A percentile compares a stretch with the other conserved stretches of the same genome.
These are phyloP conservation scores for Pythium folliculosum DNA, from an alignment of 352 stramenopile species.

Conservation along the genomic window DNA sequence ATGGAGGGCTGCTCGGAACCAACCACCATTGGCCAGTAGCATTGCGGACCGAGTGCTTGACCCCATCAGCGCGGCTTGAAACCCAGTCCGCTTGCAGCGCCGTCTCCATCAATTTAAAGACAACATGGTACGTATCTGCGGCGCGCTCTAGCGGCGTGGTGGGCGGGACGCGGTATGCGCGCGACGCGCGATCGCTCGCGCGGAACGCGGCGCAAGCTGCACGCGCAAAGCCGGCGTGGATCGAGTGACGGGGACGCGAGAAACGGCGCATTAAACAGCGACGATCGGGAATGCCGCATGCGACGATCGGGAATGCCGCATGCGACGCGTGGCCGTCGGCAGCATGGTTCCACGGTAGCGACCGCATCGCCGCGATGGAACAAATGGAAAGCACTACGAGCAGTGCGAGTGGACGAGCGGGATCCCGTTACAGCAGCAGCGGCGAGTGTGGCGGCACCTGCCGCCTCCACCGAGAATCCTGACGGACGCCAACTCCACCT, in stretches of 20 bases:
- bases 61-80: constrained; percentile 8
- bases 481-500: background rate
- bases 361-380: too few species aligned
- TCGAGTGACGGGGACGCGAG: background rate
- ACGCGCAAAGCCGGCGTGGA: background rate
- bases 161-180: constrained; percentile 1
- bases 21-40: constrained; percentile 45
- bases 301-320: too few species aligned
- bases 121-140: constrained; percentile 75
- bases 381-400: too few species aligned
- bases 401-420: too few species aligned
- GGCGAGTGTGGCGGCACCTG: too few species aligned
- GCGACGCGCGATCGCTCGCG: background rate
- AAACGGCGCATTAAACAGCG: background rate
- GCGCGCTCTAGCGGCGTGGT: constrained; percentile 1
- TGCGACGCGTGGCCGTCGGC: too few species aligned
- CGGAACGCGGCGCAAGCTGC: background rate
- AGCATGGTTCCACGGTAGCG: too few species aligned
- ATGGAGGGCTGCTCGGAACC: constrained; percentile 44
- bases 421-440: too few species aligned
- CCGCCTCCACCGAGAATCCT: background rate
- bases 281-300: background rate
- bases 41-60: constrained; percentile 19
- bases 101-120: constrained; percentile 81
- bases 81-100: constrained; percentile 76